These are phyloP conservation scores for Brettanomyces anomalus DNA, from an alignment of 805 yeast species.

Conservation along the genomic window DNA sequence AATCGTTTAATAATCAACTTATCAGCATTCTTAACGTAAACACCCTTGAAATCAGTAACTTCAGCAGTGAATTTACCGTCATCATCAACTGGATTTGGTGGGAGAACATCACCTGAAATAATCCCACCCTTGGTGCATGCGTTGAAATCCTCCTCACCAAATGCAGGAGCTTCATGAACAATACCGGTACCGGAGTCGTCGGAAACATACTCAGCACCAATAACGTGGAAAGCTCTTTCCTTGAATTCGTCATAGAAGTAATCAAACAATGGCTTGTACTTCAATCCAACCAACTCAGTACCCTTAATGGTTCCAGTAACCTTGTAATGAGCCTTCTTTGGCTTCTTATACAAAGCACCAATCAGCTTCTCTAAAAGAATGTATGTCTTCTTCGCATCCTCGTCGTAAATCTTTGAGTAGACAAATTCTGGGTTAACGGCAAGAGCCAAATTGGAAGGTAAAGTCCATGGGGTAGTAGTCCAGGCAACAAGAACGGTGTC, in stretches of 20 bases:
- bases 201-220: conserved; percentile 76
- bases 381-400: conserved; percentile 71
- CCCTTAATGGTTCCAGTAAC: conserved; percentile 77
- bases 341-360: conserved; percentile 86
- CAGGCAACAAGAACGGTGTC: conserved; percentile 86
- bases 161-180: conserved; percentile 97
- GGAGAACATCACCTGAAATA: conserved; percentile 53
- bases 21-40: conserved; percentile 94
- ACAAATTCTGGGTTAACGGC: conserved; percentile 89
- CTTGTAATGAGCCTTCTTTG: conserved; percentile 79
- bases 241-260: conserved; percentile 70
- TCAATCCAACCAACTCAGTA: conserved; percentile 65
- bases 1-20: conserved; percentile 77
- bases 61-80: conserved; percentile 73
- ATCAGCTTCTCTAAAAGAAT: conserved; percentile 79
- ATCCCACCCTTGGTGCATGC: conserved; percentile 73
- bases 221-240: conserved; percentile 75
- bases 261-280: conserved; percentile 76
- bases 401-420: conserved; percentile 88
- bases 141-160: conserved; percentile 96
- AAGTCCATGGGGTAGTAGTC: conserved; percentile 99
- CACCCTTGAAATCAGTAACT: conserved; percentile 68
- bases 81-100: conserved; percentile 96
- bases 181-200: conserved; percentile 98
- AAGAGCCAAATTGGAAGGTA: conserved; percentile 87